Conservation (phyloP, 192 early-diverging fungal genomes). For the Umbelopsis vinacea region DNA sequence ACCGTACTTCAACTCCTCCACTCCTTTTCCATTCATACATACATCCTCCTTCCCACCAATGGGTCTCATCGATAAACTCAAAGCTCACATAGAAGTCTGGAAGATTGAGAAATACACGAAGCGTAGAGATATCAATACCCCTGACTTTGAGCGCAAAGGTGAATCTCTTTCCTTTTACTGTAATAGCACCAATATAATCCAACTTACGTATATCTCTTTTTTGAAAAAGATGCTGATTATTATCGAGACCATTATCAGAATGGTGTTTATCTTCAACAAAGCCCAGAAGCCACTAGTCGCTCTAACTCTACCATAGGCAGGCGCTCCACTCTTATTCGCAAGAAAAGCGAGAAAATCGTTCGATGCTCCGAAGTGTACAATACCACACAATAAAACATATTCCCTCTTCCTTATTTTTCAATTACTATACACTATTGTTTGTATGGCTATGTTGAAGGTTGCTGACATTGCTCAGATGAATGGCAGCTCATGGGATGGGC, state of each 20-base stretch:
- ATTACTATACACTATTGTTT: background rate
- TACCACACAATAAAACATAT: slow-evolving; percentile 3
- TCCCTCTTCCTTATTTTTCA: background rate
- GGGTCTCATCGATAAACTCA: slow-evolving; percentile 32
- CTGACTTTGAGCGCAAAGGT: slow-evolving; percentile 37
- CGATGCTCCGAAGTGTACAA: slow-evolving; percentile 38
- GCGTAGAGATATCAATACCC: slow-evolving; percentile 27
- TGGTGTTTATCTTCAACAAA: slow-evolving; percentile 30
- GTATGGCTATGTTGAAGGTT: background rate
- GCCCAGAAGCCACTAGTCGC: background rate
- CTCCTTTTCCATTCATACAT: background rate
- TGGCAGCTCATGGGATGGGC: background rate
- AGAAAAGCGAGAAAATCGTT: slow-evolving; percentile 34
- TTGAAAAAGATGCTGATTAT: slow-evolving; percentile 28
- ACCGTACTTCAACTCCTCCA: background rate
- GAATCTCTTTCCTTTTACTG: background rate
- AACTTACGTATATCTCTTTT: background rate
- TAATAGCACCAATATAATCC: background rate
- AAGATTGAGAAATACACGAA: slow-evolving; percentile 37
- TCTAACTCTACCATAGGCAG: slow-evolving; percentile 9
- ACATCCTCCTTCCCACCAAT: slow-evolving; percentile 2
- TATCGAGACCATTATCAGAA: slow-evolving; percentile 36
- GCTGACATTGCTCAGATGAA: background rate
- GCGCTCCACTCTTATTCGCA: slow-evolving; percentile 28
- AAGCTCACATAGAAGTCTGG: slow-evolving; percentile 32